Conservation (phyloP, 495 filamentous ascomycete genomes). For the Lophium mytilinum region DNA sequence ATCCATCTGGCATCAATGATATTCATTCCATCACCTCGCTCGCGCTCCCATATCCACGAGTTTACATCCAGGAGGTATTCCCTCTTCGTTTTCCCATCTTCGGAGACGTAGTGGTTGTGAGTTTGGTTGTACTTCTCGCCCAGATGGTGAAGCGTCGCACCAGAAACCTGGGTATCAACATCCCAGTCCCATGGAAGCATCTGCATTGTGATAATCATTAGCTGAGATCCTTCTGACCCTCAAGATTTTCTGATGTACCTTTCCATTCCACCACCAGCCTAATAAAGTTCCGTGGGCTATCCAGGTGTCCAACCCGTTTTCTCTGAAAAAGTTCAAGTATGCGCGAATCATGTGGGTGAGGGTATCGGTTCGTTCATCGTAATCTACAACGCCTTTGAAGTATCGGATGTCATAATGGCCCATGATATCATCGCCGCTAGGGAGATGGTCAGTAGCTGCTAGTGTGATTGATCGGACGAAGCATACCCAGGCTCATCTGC, state of each 20-base stretch:
- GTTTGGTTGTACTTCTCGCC: conserved; percentile 59
- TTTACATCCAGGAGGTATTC: conserved; percentile 74
- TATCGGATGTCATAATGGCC: conserved; percentile 68
- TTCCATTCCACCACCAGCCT: conserved; percentile 89
- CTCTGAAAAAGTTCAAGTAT: conserved; percentile 58
- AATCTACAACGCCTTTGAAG: conserved; percentile 51
- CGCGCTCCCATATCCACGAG: conserved; percentile 52
- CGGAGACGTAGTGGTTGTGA: conserved; percentile 46
- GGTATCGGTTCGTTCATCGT: conserved; percentile 54
- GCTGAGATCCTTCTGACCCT: neutral
- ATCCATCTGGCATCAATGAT: conserved; percentile 85
- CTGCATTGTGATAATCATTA: conserved; percentile 27
- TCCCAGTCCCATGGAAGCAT: conserved; percentile 86
- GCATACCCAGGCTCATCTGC: conserved; percentile 1
- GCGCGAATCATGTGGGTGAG: conserved; percentile 63
- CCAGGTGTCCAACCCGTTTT: conserved; percentile 69
- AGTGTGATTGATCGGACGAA: neutral
- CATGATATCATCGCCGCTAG: conserved; percentile 42
- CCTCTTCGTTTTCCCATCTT: conserved; percentile 28
- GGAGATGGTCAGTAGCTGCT: conserved; percentile 1
- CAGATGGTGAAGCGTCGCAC: conserved; percentile 52
- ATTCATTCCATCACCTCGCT: conserved; percentile 60
- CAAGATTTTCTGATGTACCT: conserved; percentile 33
- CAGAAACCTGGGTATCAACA: conserved; percentile 72
- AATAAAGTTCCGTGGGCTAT: conserved; percentile 80